phyloP scores from a whole-genome alignment of 1,284 basidiomycete genomes.

The Inonotus hispidus region DNA sequence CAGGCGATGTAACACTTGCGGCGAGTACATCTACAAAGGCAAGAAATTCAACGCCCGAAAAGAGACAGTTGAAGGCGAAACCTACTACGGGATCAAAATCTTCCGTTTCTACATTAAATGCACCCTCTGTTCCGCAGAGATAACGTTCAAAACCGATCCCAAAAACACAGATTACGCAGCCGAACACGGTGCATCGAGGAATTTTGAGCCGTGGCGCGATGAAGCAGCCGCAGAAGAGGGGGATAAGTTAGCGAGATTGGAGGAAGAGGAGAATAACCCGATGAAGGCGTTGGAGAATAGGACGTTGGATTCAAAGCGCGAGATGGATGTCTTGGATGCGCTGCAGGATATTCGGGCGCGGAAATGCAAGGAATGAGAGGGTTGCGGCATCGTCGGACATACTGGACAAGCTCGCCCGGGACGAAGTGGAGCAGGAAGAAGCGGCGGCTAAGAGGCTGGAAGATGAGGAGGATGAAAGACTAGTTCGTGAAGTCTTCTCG shows the following conservation, averaged over 20 bases:
- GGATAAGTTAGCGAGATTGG: slow-evolving; percentile 71
- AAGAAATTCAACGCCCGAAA: slow-evolving; percentile 99
- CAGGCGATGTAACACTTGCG: slow-evolving; percentile 90
- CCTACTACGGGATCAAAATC: slow-evolving; percentile 98
- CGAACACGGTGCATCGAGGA: slow-evolving; percentile 91
- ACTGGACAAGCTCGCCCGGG: slow-evolving; percentile 47
- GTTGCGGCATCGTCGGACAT: slow-evolving; percentile 55
- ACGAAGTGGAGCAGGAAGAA: slow-evolving; percentile 68
- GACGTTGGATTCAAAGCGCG: slow-evolving; percentile 87
- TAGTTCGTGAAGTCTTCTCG: slow-evolving; percentile 83
- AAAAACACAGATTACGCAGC: slow-evolving; percentile 94
- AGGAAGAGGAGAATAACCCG: slow-evolving; percentile 89
- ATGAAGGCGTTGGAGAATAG: slow-evolving; percentile 96
- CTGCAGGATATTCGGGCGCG: slow-evolving; percentile 91
- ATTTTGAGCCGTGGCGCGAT: slow-evolving; percentile 91
- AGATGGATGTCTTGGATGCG: slow-evolving; percentile 98
- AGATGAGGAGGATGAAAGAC: slow-evolving; percentile 88
- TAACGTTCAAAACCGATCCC: slow-evolving; percentile 99
- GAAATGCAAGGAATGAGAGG: slow-evolving; percentile 88
- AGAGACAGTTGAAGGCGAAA: slow-evolving; percentile 94
- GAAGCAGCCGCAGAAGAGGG: slow-evolving; percentile 68
- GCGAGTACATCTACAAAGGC: slow-evolving; percentile 97
- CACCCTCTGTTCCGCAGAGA: slow-evolving; percentile 92
- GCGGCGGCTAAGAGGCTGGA: slow-evolving; percentile 58
- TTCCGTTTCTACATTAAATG: slow-evolving; percentile 85